A percentile compares a stretch with the other conserved stretches of the same genome.
Evolutionary conservation across 768 basidiomycete species (phyloP).

Genomic region (Russula sp.): DNA sequence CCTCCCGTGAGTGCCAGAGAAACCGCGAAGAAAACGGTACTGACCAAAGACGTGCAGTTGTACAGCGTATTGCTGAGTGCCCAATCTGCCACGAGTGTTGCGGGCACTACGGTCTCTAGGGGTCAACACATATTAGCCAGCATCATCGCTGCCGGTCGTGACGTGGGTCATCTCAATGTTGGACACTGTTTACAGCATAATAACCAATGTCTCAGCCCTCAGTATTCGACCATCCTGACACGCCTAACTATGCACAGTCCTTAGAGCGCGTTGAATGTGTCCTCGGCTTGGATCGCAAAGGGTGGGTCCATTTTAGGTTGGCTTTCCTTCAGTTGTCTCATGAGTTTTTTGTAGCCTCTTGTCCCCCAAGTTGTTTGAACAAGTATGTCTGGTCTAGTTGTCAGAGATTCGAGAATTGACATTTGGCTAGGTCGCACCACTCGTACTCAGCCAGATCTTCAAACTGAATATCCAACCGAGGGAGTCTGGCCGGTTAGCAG

Average conservation of each 20-base stretch:
- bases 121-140: conserved; percentile 24
- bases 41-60: conserved; percentile 8
- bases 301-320: conserved; percentile 4
- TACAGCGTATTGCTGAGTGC: conserved; percentile 15
- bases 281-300: conserved; percentile 20
- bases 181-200: neutral
- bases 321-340: neutral
- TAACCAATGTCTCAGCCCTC: neutral
- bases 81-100: neutral
- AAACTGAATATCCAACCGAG: conserved; percentile 22
- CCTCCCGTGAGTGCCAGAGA: conserved; percentile 20
- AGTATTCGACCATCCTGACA: neutral
- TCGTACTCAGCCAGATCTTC: conserved; percentile 19
- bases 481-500: conserved; percentile 17
- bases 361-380: conserved; percentile 13
- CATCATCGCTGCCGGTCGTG: conserved; percentile 24
- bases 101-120: conserved; percentile 14
- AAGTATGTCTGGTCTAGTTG: neutral
- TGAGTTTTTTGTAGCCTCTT: conserved; percentile 11
- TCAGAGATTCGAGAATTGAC: neutral
- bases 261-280: neutral
- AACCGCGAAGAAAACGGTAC: neutral
- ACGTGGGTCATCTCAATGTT: conserved; percentile 10
- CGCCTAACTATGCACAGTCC: neutral
- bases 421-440: conserved; percentile 15